A percentile compares a stretch with the other conserved stretches of the same genome.
phyloP scores from a whole-genome alignment of 345 rosid species.

The Sonneratia alba region DNA sequence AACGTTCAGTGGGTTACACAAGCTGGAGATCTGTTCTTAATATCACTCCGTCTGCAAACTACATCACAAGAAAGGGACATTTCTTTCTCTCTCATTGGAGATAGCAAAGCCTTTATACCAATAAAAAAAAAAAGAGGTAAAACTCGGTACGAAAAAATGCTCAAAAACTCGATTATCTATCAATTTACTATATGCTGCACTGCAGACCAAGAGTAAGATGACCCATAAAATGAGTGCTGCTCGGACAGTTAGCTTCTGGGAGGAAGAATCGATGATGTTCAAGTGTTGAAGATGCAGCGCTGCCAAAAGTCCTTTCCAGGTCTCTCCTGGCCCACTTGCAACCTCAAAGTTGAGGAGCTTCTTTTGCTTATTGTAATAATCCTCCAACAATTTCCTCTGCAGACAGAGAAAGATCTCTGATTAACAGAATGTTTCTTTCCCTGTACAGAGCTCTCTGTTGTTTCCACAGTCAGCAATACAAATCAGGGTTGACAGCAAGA shows the following conservation, averaged over 20 bases:
- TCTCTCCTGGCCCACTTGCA: constrained; percentile 54
- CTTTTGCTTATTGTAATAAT: constrained; percentile 68
- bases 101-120: no score
- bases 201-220: constrained; percentile 2
- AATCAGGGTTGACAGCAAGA: not conserved
- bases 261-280: constrained; percentile 36
- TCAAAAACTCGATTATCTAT: not conserved
- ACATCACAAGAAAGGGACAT: no score
- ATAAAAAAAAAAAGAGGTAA: no score
- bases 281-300: constrained; percentile 59
- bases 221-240: not conserved
- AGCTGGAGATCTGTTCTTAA: no score
- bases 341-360: constrained; percentile 71
- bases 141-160: no score
- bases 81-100: no score
- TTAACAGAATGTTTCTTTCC: constrained; percentile 1
- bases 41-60: no score
- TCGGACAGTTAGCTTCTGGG: constrained; percentile 49
- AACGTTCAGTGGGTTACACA: no score
- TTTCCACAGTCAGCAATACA: not conserved
- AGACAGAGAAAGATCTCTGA: not conserved
- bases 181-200: constrained; percentile 17
- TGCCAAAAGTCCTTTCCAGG: constrained; percentile 82
- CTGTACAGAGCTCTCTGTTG: not conserved
- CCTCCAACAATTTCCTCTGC: constrained; percentile 76